Evolutionary conservation across 176 grass and related monocot species (phyloP).

Genomic region (Juncus effusus): DNA sequence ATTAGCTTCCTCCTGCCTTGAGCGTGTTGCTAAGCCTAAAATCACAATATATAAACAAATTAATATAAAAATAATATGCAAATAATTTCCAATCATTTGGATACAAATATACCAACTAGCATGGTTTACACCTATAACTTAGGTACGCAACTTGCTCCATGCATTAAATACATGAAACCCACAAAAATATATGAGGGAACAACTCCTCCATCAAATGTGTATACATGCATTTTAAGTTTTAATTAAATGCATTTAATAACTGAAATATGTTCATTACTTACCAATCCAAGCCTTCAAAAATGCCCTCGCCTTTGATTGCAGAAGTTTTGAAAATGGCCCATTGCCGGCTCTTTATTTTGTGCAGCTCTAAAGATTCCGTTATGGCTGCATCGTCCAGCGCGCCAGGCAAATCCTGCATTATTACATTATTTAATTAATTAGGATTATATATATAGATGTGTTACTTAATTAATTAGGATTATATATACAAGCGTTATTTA

Average conservation of each 20-base stretch:
- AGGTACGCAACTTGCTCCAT: background rate
- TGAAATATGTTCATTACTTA: slow-evolving; percentile 30
- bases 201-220: background rate
- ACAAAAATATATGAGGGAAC: background rate
- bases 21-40: slow-evolving; percentile 97
- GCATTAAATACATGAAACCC: slow-evolving; percentile 7
- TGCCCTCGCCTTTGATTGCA: slow-evolving; percentile 96
- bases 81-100: background rate
- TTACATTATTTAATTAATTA: background rate
- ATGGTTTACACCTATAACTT: background rate
- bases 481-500: too few relatives aligned
- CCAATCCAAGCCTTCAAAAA: slow-evolving; percentile 99
- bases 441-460: too few relatives aligned
- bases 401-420: slow-evolving; percentile 87
- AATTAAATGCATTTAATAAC: slow-evolving; percentile 7
- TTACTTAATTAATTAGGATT: too few relatives aligned
- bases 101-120: background rate
- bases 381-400: slow-evolving; percentile 97
- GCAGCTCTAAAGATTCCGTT: slow-evolving; percentile 95
- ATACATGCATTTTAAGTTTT: too few relatives aligned
- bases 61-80: slow-evolving; percentile 4
- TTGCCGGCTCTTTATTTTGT: slow-evolving; percentile 98
- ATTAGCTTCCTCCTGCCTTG: slow-evolving; percentile 78
- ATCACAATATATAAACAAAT: background rate
- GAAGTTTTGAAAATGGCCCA: slow-evolving; percentile 99